These are phyloP conservation scores for Knufia petricola DNA, from an alignment of 2,329 filamentous ascomycete genomes.

Conservation along the genomic window DNA sequence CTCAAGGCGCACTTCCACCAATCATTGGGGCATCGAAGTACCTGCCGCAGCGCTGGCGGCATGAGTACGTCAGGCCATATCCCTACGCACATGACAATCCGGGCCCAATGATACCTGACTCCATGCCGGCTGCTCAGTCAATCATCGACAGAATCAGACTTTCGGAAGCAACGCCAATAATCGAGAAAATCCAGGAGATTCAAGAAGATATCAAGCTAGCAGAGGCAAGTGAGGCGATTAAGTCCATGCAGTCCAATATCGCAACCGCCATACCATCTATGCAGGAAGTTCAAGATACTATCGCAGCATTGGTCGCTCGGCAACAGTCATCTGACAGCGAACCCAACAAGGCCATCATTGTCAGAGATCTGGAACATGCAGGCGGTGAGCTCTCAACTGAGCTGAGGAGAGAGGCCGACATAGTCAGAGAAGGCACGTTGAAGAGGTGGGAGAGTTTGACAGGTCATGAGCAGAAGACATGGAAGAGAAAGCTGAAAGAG, in stretches of 20 bases:
- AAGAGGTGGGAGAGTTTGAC: slow-evolving; percentile 63
- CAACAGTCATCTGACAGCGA: slow-evolving; percentile 15
- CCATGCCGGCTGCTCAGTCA: slow-evolving; percentile 2
- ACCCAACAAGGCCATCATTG: slow-evolving; percentile 22
- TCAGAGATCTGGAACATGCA: slow-evolving; percentile 21
- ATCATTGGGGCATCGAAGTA: slow-evolving; percentile 47
- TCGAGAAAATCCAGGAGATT: slow-evolving; percentile 11
- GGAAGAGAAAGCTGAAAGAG: slow-evolving; percentile 59
- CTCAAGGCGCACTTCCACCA: slow-evolving; percentile 48
- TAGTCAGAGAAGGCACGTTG: slow-evolving; percentile 18
- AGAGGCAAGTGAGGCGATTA: slow-evolving; percentile 7
- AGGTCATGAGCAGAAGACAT: slow-evolving; percentile 51
- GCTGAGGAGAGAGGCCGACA: slow-evolving; percentile 22
- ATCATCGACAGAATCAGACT: slow-evolving; percentile 13
- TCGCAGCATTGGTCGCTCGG: slow-evolving; percentile 17
- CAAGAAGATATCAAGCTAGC: slow-evolving; percentile 10
- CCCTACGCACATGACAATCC: slow-evolving; percentile 23
- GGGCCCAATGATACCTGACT: slow-evolving; percentile 8
- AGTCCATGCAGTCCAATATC: slow-evolving; percentile 5
- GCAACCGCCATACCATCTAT: not conserved
- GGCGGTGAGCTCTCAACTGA: slow-evolving; percentile 34
- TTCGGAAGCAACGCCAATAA: slow-evolving; percentile 7
- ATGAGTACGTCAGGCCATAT: slow-evolving; percentile 33
- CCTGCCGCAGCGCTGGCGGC: slow-evolving; percentile 44
- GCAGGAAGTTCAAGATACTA: slow-evolving; percentile 11